Percentiles rank a stretch among this genome's conserved stretches.
These are phyloP conservation scores for Stenocarpella maydis DNA, from an alignment of 2,329 filamentous ascomycete genomes.

Conservation along the genomic window DNA sequence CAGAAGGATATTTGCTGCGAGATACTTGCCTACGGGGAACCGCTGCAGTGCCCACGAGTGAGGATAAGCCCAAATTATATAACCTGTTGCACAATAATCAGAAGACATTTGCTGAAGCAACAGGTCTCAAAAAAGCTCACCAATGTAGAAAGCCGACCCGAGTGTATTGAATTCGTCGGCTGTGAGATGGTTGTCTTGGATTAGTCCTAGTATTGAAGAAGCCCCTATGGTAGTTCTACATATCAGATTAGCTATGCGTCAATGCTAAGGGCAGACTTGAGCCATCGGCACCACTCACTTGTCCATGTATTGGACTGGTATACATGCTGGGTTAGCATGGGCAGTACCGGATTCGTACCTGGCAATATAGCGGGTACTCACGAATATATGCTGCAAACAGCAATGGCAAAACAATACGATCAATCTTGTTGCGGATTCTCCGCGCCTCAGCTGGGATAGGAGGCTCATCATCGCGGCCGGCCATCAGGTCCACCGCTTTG, in stretches of 20 bases:
- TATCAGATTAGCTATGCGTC: not conserved
- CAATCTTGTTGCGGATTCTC: not conserved
- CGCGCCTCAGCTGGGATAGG: not conserved
- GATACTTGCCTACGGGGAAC: not conserved
- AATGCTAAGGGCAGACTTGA: not conserved
- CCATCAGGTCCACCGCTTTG: slow-evolving; percentile 4
- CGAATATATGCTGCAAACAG: slow-evolving; percentile 6
- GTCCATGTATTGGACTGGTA: not conserved
- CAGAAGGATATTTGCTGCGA: slow-evolving; percentile 1
- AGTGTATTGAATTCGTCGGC: slow-evolving; percentile 4
- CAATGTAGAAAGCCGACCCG: slow-evolving; percentile 3
- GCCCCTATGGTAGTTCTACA: slow-evolving; percentile 9
- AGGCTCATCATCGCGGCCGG: not conserved
- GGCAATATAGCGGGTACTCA: not conserved
- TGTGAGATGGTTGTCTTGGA: not conserved
- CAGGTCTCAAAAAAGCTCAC: not conserved
- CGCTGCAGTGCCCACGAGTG: not conserved
- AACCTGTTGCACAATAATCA: not conserved
- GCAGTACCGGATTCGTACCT: fast-evolving
- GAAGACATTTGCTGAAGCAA: not conserved
- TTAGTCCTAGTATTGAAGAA: not conserved
- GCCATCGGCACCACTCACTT: not conserved
- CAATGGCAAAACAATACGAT: not conserved
- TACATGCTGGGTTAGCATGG: not conserved
- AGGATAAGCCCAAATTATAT: not conserved